These are phyloP conservation scores for Tolypocladium inflatum DNA, from an alignment of 2,329 filamentous ascomycete genomes.

Conservation along the genomic window DNA sequence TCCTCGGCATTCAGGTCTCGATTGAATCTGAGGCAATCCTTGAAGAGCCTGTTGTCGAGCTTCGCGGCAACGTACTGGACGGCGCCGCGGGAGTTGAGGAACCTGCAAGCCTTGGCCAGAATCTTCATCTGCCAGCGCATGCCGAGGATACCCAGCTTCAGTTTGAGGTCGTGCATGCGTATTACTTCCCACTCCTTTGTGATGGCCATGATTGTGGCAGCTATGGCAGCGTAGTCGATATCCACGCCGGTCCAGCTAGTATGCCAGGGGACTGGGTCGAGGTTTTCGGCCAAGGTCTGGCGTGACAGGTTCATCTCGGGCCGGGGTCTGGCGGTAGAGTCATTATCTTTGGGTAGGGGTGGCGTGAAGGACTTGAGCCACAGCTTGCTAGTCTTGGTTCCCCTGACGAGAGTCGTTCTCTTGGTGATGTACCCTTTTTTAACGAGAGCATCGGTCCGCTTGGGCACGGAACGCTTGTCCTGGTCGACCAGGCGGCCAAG, in stretches of 20 bases:
- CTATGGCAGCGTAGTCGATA: constrained; percentile 49
- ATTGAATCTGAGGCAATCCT: constrained; percentile 51
- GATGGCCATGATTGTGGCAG: constrained; percentile 46
- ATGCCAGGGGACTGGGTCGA: constrained; percentile 47
- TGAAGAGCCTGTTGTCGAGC: constrained; percentile 44
- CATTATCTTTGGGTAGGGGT: constrained; percentile 26
- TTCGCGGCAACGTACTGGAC: constrained; percentile 48
- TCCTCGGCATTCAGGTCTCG: constrained; percentile 46
- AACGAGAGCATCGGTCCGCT: constrained; percentile 48
- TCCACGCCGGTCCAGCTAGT: constrained; percentile 45
- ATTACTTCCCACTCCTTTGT: constrained; percentile 49
- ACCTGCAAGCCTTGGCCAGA: constrained; percentile 47
- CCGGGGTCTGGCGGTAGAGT: constrained; percentile 12
- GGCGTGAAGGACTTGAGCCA: constrained; percentile 49
- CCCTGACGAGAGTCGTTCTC: constrained; percentile 46
- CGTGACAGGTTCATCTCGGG: constrained; percentile 28
- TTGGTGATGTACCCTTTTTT: constrained; percentile 55
- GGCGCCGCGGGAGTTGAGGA: constrained; percentile 45
- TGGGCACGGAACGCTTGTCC: constrained; percentile 55
- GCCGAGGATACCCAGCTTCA: constrained; percentile 46
- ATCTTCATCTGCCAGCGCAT: constrained; percentile 51
- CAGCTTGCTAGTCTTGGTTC: constrained; percentile 53
- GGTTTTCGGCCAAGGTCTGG: constrained; percentile 30
- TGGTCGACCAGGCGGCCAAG: constrained; percentile 47
- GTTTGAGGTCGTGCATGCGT: constrained; percentile 46